A percentile compares a stretch with the other conserved stretches of the same genome.
Conservation (phyloP, 768 basidiomycete genomes). For the Suillus fuscotomentosus region DNA sequence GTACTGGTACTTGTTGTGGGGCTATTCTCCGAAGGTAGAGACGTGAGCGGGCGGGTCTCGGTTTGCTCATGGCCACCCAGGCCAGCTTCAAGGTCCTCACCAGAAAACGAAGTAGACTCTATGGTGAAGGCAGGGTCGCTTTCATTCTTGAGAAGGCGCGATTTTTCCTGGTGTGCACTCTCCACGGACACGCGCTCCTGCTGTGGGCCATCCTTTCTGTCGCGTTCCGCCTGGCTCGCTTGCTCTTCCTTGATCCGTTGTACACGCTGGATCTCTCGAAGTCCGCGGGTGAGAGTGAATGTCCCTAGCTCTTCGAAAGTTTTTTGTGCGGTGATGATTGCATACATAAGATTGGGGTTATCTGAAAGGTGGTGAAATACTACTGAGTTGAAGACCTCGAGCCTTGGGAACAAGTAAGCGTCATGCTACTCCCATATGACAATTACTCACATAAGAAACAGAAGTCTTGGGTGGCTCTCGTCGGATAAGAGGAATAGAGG, state of each 20-base stretch:
- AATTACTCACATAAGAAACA: constrained; percentile 80
- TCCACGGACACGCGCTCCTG: constrained; percentile 16
- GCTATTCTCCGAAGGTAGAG: constrained; percentile 41
- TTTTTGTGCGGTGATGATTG: constrained; percentile 79
- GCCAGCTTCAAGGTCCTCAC: constrained; percentile 11
- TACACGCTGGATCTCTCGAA: constrained; percentile 78
- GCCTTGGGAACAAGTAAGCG: constrained; percentile 39
- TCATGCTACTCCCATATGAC: not conserved
- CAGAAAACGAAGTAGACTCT: constrained; percentile 18
- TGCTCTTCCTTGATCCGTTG: constrained; percentile 75
- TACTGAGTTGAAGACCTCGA: constrained; percentile 90
- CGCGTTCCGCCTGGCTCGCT: constrained; percentile 30
- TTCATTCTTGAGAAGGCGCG: constrained; percentile 59
- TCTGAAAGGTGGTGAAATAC: constrained; percentile 75
- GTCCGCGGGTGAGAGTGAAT: constrained; percentile 83
- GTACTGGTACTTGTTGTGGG: constrained; percentile 21
- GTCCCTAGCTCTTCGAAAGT: constrained; percentile 89
- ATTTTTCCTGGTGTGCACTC: constrained; percentile 60
- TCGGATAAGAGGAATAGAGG: constrained; percentile 89
- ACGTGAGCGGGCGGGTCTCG: constrained; percentile 36
- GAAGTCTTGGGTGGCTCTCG: constrained; percentile 89
- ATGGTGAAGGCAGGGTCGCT: constrained; percentile 29
- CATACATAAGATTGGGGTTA: constrained; percentile 88
- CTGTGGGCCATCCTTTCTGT: constrained; percentile 21
- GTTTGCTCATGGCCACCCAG: constrained; percentile 8